Base-by-base conservation (phyloP, 805 yeast species). In the Candida vaughaniae region DNA sequence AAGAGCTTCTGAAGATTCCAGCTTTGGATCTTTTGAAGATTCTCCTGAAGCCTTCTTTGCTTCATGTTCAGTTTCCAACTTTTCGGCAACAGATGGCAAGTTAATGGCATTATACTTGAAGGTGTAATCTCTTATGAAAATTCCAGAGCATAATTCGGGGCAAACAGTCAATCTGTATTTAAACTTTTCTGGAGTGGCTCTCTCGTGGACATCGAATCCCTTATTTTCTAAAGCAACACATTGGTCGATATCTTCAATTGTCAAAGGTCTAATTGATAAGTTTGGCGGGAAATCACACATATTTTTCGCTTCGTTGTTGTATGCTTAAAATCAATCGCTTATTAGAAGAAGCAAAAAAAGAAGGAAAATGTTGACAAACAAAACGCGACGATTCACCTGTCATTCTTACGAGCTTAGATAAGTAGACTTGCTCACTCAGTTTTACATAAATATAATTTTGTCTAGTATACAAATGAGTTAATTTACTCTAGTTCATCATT, bases 91-190 rank as follows among this genome's bases (percentile, higher is more conserved):
- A 20, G 59, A 64, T 2, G 73, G 73, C 42, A 66, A 56, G 46
- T 66, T 66, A 35, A 64, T 58, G 10, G 71, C 66, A 35, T 63
- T 62, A 52, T 66, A 71, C 44, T 61, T 61, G 50, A 67, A 62
- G 20, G 55, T 67, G 60, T 83, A 84, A 38, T 78, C 78, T 54
- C 96, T 72, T 35, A 88, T 70, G 53, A 91, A 93, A 39, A 93
- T 70, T 2, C 98, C 98, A 5, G 90, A 78, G 47, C 93, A 80
- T 39, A 91, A 74, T 58, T 91, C 99, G 7, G 98, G 98, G 57
- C 97, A 90, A 3, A 68, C 78, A 1, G 73, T 72, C 45, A 91
- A 69, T 49, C 97, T 73, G 66, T 86, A 91, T 46, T 63, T 65
- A 37, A 69, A 60, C 46, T 75, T 80, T 34, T 80, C 87, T n/a